phyloP scores from a whole-genome alignment of 495 filamentous ascomycete genomes.

The Tuber microsphaerosporum region DNA sequence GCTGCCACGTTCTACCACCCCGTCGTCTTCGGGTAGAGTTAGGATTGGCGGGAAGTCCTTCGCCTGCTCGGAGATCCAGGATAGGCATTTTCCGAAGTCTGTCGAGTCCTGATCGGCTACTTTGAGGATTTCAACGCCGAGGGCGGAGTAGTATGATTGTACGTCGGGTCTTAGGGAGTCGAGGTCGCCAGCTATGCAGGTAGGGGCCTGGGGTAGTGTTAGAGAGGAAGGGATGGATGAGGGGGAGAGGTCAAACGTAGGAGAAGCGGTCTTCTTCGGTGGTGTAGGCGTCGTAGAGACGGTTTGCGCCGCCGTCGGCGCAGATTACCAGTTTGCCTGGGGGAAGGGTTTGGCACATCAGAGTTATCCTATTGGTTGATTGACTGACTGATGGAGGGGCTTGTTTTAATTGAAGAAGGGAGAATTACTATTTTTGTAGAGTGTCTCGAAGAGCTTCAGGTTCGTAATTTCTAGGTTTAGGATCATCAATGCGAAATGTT shows the following conservation, averaged over 20 bases:
- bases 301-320: conserved; percentile 88
- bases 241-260: conserved; percentile 22
- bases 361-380: background rate
- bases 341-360: background rate
- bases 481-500: conserved; percentile 56
- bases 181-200: conserved; percentile 75
- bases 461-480: conserved; percentile 65
- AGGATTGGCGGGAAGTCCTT: conserved; percentile 30
- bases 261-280: conserved; percentile 18
- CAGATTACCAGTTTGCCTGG: conserved; percentile 52
- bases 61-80: conserved; percentile 52
- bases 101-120: conserved; percentile 77
- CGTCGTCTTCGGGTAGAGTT: conserved; percentile 1
- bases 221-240: background rate
- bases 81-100: conserved; percentile 69
- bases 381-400: background rate
- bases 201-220: conserved; percentile 49
- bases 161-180: conserved; percentile 65
- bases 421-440: conserved; percentile 55
- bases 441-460: conserved; percentile 46
- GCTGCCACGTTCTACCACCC: background rate
- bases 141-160: conserved; percentile 53
- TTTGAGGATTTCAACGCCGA: conserved; percentile 52
- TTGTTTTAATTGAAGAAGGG: conserved; percentile 9
- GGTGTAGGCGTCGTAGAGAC: conserved; percentile 56